Evolutionary conservation across 768 basidiomycete genomes (phyloP).

Genomic region (Jaapia argillacea): DNA sequence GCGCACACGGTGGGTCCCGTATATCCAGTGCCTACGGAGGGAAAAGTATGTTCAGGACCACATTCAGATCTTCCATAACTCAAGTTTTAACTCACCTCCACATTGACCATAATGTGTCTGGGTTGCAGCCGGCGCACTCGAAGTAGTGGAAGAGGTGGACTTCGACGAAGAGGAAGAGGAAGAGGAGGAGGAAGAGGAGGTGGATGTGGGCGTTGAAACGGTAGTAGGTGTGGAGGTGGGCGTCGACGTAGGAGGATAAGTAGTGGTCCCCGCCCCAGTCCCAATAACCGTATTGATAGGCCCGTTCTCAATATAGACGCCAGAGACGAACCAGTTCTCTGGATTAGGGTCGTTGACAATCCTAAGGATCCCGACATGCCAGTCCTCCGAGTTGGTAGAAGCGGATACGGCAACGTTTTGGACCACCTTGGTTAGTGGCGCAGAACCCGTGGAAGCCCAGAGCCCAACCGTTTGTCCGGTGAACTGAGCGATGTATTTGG

Average conservation of each 20-base stretch:
- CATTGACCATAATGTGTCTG: constrained; percentile 42
- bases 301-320: constrained; percentile 50
- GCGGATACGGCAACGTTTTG: constrained; percentile 36
- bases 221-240: constrained; percentile 3
- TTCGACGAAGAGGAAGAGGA: constrained; percentile 15
- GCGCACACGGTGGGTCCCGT: too few relatives aligned
- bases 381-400: constrained; percentile 50
- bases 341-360: constrained; percentile 33
- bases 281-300: constrained; percentile 45
- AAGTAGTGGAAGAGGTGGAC: constrained; percentile 13
- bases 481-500: too few relatives aligned
- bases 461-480: constrained; percentile 41
- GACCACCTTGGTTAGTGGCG: constrained; percentile 39
- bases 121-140: constrained; percentile 18
- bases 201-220: too few relatives aligned
- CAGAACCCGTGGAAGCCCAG: constrained; percentile 42
- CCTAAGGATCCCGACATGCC: constrained; percentile 52
- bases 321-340: constrained; percentile 51
- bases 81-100: too few relatives aligned
- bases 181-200: constrained; percentile 11
- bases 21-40: too few relatives aligned
- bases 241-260: constrained; percentile 5
- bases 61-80: too few relatives aligned
- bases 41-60: too few relatives aligned
- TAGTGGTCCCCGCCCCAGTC: constrained; percentile 15